Conservation (phyloP, 257 asterid species). For the Leonotis leonurus region DNA sequence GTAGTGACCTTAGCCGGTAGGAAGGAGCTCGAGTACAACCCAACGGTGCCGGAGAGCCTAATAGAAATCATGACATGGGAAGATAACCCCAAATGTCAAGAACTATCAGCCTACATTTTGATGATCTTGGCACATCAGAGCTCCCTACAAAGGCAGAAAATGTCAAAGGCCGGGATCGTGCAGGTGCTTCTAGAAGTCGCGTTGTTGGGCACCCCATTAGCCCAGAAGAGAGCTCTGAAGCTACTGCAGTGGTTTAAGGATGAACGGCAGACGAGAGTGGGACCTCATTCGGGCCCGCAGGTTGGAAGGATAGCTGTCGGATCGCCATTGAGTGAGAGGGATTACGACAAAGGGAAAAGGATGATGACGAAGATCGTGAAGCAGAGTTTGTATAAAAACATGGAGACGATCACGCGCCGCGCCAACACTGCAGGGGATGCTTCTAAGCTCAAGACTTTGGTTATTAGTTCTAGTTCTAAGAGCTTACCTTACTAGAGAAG, state of each 20-base stretch:
- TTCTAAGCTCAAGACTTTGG: too few relatives aligned
- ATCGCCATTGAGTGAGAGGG: conserved; percentile 34
- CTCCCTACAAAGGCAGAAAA: conserved; percentile 60
- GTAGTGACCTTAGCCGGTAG: conserved; percentile 57
- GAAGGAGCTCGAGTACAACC: conserved; percentile 49
- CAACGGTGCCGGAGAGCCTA: conserved; percentile 48
- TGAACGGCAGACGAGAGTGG: conserved; percentile 59
- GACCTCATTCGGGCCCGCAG: conserved; percentile 88
- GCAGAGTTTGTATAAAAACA: too few relatives aligned
- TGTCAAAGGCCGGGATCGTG: conserved; percentile 75
- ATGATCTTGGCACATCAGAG: conserved; percentile 89
- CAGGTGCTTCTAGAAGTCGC: conserved; percentile 79
- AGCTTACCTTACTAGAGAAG: too few relatives aligned
- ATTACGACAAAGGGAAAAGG: conserved; percentile 48
- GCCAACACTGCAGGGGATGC: too few relatives aligned
- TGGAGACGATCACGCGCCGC: too few relatives aligned
- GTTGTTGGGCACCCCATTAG: conserved; percentile 74
- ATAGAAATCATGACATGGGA: conserved; percentile 82
- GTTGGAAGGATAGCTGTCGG: conserved; percentile 33
- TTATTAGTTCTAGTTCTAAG: too few relatives aligned
- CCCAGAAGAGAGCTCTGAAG: conserved; percentile 76
- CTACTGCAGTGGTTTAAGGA: conserved; percentile 85
- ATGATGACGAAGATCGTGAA: too few relatives aligned
- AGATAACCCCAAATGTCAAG: conserved; percentile 66
- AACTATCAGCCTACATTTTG: conserved; percentile 57